Base-by-base conservation (phyloP, 768 basidiomycete species). In the Leccinum olivaceopallidum region DNA sequence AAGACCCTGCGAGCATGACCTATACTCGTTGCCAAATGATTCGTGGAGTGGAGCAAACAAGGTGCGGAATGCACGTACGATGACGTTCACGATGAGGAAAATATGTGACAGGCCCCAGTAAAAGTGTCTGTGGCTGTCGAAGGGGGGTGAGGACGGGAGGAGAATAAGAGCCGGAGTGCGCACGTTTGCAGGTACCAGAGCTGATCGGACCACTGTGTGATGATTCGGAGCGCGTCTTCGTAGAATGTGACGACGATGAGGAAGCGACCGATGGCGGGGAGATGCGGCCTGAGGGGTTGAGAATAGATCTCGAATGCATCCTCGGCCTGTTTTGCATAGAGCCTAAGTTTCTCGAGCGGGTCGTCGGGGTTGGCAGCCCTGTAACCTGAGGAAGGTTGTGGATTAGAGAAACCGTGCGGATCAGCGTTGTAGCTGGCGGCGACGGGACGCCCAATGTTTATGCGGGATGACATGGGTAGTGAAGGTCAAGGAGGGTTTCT, bases 141-240 rank as follows among this genome's bases (percentile, higher is more conserved):
- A 53, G 49, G 39, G 44, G 54, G 30, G 50, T 67, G 36, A 70
- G 60, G 51, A 18, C 20, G 5, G 48, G 30, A 26, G 20, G 58
- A 42, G 48, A 57, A 53, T 44, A 26, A 34, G 39, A 56, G 48
- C 55, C 10, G 42, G 54, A 2, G 12, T 49, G 79, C 93, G 69
- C 64, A 97, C 96, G 87, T 88, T 75, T 98, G 93, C 69, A 99
- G 81, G 76, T 98, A 99, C 94, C 96, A 99, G 57, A 97, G 85
- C 77, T 99, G 97, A 79, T 99, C 97, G 53, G 85, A 74, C 94
- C 95, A 98, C 74, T 98, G 96, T 3, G 94, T 92, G 61, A 92
- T 57, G 71, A 98, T 98, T 64, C 97, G 81, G 69, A 96, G 76
- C 9, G 97, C 93, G 72, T 99, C 97, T 81, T 99, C 97, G 75